Base-by-base conservation (phyloP, 257 asterid genomes). In the Przewalskia tangutica region DNA sequence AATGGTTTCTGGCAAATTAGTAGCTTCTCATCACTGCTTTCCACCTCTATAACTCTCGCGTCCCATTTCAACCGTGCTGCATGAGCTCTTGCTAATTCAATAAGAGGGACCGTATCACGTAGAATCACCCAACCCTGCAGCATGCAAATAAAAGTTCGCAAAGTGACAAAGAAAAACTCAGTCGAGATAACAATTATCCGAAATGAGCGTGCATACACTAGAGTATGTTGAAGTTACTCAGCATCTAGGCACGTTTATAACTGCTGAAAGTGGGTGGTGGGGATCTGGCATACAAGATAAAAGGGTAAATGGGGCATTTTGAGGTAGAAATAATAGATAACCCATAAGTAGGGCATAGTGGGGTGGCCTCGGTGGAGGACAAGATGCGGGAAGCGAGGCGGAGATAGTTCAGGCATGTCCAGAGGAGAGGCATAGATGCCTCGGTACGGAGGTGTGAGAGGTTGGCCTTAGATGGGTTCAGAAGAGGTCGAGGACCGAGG, bases 1-100 rank as follows among this genome's bases (percentile, higher is more conserved):
- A 91, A 91, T 14, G 99, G 97, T 77, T 97, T 97, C 93, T 97
- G 99, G 91, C 99, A 97, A 89, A 97, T 91, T 54, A 97, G 91
- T 87, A 97, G 95, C 77, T 87, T 88, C 89, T 97, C 98, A 7
- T 94, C 91, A 44, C 97, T 91, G 81, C 93, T 91, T 62, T 97
- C 98, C 3, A 93, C 90, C 90, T 94, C 99, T 8, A 97, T 91
- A 11, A 97, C 93, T 70, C 99, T 95, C 0, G 98, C 97, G 38
- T 97, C 99, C 99, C 99, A 97, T 89, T 90, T 97, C 88, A 97
- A 85, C 76, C 87, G 92, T 17, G 97, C 85, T 42, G 95, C 88
- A 58, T 91, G 91, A 85, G 93, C 87, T 89, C 99, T 91, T 44
- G 97, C 98, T 73, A 80, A 83, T 85, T 97, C 98, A 16, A 97